Percentiles rank a stretch among this genome's conserved stretches.
These are phyloP conservation scores for Holtermannia corniformis DNA, from an alignment of 768 basidiomycete species.

Conservation along the genomic window DNA sequence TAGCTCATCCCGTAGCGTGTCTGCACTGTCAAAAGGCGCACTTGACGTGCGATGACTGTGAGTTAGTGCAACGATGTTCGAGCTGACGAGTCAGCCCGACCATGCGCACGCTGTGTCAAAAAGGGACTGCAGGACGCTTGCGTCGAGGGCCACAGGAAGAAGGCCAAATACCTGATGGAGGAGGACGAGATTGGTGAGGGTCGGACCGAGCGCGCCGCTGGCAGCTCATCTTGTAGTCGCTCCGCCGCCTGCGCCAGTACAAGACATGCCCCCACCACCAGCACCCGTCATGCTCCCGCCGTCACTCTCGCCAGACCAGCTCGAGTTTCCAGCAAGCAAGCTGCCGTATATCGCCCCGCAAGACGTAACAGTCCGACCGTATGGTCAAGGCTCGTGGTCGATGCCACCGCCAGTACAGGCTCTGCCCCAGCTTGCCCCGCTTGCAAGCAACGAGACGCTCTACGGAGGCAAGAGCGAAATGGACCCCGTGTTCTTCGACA, in stretches of 20 bases:
- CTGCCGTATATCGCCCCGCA: not conserved
- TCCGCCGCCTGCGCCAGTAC: not conserved
- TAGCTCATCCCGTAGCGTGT: conserved; percentile 50
- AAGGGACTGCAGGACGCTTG: conserved; percentile 82
- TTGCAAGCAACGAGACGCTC: not conserved
- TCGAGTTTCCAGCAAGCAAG: not conserved
- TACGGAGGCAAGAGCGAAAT: not conserved
- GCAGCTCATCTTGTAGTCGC: not conserved
- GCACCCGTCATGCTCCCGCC: not conserved
- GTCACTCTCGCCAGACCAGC: not conserved
- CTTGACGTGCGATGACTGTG: conserved; percentile 96
- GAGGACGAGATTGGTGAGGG: conserved; percentile 76
- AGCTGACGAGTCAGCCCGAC: conserved; percentile 56
- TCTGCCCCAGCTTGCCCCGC: not conserved
- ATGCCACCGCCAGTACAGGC: not conserved
- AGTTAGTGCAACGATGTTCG: conserved; percentile 37
- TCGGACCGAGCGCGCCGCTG: not conserved
- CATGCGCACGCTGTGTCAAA: conserved; percentile 91
- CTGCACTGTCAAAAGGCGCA: conserved; percentile 95
- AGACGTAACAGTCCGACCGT: not conserved
- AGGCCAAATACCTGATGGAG: conserved; percentile 93
- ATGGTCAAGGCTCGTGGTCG: not conserved
- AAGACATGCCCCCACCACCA: not conserved
- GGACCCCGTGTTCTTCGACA: not conserved
- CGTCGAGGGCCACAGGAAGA: conserved; percentile 90